Percentiles rank a stretch among this genome's conserved stretches.
Conservation (phyloP, 345 rosid genomes). For the Angophora floribunda region DNA sequence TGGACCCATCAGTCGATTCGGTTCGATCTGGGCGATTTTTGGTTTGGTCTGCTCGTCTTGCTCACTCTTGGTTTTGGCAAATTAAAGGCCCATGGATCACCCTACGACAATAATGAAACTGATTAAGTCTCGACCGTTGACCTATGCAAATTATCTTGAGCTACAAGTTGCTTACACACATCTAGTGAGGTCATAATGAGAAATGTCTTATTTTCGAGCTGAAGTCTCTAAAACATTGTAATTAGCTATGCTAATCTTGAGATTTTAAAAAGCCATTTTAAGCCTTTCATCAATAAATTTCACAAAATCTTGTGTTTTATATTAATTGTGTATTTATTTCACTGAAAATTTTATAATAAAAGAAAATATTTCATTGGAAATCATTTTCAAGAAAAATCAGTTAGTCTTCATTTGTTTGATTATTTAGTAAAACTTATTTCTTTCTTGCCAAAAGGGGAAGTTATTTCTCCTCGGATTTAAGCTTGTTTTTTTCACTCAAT, state of each 20-base stretch:
- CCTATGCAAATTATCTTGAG: rapidly evolving
- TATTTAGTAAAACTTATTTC: rapidly evolving
- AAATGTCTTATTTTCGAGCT: rapidly evolving
- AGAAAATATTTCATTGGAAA: background rate
- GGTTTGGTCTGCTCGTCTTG: too few relatives aligned
- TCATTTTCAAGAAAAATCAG: rapidly evolving
- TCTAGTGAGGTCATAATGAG: rapidly evolving
- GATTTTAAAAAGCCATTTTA: background rate
- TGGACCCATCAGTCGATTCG: too few relatives aligned
- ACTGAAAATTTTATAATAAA: too few relatives aligned
- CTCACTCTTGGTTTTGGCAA: too few relatives aligned
- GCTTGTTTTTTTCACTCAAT: too few relatives aligned
- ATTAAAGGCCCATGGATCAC: rapidly evolving
- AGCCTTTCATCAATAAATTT: background rate
- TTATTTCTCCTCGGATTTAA: rapidly evolving
- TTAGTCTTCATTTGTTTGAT: rapidly evolving
- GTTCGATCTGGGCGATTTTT: too few relatives aligned
- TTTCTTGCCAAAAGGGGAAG: background rate
- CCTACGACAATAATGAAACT: too few relatives aligned
- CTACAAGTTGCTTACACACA: background rate
- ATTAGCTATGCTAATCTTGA: rapidly evolving
- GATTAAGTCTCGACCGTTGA: background rate
- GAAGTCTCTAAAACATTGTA: rapidly evolving
- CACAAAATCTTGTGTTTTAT: background rate
- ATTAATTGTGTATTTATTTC: background rate